Evolutionary conservation across 1,284 basidiomycete species (phyloP).

Genomic region (Irpex rosettiformis): DNA sequence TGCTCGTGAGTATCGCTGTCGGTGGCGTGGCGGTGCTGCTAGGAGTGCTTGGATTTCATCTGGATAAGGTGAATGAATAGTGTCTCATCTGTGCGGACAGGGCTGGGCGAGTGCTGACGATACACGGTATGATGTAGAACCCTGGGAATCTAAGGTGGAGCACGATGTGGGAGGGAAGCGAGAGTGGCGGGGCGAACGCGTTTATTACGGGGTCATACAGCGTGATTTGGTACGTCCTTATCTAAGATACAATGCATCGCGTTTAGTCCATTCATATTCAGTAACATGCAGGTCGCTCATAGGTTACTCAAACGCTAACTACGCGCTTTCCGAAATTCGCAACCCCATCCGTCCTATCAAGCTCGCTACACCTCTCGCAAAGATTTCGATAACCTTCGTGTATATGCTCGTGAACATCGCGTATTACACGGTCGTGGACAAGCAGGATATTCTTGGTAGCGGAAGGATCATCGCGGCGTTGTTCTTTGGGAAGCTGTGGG

Average conservation of each 20-base stretch:
- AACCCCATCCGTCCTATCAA: constrained; percentile 67
- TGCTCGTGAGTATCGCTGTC: constrained; percentile 54
- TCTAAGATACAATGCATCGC: too few species aligned
- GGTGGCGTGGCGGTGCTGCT: constrained; percentile 57
- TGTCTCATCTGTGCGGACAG: too few species aligned
- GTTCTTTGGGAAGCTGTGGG: constrained; percentile 69
- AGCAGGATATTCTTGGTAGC: constrained; percentile 59
- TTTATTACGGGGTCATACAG: constrained; percentile 62
- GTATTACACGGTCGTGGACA: constrained; percentile 67
- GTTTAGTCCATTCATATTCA: too few species aligned
- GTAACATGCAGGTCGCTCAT: constrained; percentile 58
- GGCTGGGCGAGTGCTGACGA: too few species aligned
- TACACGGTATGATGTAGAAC: too few species aligned
- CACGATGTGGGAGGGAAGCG: constrained; percentile 54
- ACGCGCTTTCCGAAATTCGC: constrained; percentile 63
- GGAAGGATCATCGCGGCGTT: constrained; percentile 60
- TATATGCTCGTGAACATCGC: constrained; percentile 65
- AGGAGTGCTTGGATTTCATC: constrained; percentile 42
- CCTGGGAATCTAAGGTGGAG: constrained; percentile 52
- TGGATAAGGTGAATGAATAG: constrained; percentile 40
- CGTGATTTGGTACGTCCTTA: constrained; percentile 32
- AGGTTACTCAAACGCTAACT: constrained; percentile 71
- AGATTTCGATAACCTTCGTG: constrained; percentile 47
- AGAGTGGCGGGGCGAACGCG: constrained; percentile 42
- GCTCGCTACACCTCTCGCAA: constrained; percentile 60